Evolutionary conservation across 768 basidiomycete species (phyloP).

Genomic region (Leccinum boreale): DNA sequence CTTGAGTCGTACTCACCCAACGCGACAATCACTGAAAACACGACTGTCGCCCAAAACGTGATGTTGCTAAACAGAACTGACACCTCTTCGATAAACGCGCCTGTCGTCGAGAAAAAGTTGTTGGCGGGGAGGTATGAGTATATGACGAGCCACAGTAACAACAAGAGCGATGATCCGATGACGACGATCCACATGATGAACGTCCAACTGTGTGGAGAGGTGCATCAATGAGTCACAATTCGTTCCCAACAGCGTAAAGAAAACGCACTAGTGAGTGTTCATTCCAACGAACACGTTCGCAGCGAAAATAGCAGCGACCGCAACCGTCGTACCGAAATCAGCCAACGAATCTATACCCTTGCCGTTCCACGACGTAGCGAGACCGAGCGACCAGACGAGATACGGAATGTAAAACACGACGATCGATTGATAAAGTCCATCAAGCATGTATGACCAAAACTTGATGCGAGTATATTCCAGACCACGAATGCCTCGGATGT

Average conservation of each 20-base stretch:
- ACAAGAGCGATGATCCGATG: slow-evolving; percentile 73
- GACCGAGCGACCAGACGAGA: slow-evolving; percentile 63
- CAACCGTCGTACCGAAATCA: slow-evolving; percentile 91
- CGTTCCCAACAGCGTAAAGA: slow-evolving; percentile 11
- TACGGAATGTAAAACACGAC: slow-evolving; percentile 88
- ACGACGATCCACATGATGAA: slow-evolving; percentile 81
- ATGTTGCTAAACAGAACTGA: slow-evolving; percentile 71
- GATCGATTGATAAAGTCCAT: slow-evolving; percentile 90
- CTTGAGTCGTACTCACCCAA: slow-evolving; percentile 50
- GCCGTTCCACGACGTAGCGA: slow-evolving; percentile 72
- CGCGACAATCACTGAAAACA: slow-evolving; percentile 66
- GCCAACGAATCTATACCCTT: slow-evolving; percentile 72
- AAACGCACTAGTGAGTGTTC: slow-evolving; percentile 82
- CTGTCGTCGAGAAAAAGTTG: slow-evolving; percentile 71
- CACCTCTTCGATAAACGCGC: slow-evolving; percentile 72
- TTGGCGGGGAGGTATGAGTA: slow-evolving; percentile 78
- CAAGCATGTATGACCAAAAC: slow-evolving; percentile 95
- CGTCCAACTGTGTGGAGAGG: slow-evolving; percentile 59
- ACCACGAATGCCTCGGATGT: slow-evolving; percentile 89
- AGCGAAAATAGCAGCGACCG: slow-evolving; percentile 80
- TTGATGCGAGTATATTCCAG: slow-evolving; percentile 88
- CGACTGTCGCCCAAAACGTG: slow-evolving; percentile 79
- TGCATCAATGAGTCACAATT: neutral
- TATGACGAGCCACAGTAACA: slow-evolving; percentile 84
- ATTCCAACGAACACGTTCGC: slow-evolving; percentile 90